Evolutionary conservation across 495 filamentous ascomycete species (phyloP).

Genomic region (Xylaria intraflava): DNA sequence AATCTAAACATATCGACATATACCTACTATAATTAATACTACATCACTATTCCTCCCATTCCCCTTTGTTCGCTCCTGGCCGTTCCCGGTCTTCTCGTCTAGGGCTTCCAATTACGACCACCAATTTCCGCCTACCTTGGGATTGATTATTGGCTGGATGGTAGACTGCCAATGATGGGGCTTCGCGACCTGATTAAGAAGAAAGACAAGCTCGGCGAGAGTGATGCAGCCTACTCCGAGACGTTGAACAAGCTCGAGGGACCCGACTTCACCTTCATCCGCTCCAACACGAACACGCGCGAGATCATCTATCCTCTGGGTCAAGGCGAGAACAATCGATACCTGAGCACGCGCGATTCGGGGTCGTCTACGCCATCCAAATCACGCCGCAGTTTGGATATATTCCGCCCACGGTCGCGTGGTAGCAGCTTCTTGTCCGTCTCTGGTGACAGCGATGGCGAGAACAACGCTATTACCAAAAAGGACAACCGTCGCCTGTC

Average conservation of each 20-base stretch:
- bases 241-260: conserved; percentile 30
- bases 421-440: conserved; percentile 44
- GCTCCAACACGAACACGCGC: conserved; percentile 72
- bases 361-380: conserved; percentile 10
- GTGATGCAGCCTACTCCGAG: conserved; percentile 26
- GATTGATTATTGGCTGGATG: too few relatives aligned
- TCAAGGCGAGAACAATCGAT: conserved; percentile 24
- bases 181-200: conserved; percentile 69
- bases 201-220: conserved; percentile 46
- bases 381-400: conserved; percentile 28
- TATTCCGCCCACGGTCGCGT: conserved; percentile 35
- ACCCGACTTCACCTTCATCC: conserved; percentile 76
- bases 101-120: background rate
- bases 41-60: background rate
- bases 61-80: background rate
- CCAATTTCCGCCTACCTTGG: background rate
- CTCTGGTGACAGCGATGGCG: conserved; percentile 31
- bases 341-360: conserved; percentile 30
- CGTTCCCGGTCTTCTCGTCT: background rate
- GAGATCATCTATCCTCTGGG: conserved; percentile 66
- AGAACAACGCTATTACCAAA: conserved; percentile 19
- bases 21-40: background rate
- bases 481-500: conserved; percentile 49
- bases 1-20: background rate
- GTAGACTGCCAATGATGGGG: conserved; percentile 53